These are phyloP conservation scores for Erythrobasidium hasegawianum DNA, from an alignment of 1,284 basidiomycete species.

Conservation along the genomic window DNA sequence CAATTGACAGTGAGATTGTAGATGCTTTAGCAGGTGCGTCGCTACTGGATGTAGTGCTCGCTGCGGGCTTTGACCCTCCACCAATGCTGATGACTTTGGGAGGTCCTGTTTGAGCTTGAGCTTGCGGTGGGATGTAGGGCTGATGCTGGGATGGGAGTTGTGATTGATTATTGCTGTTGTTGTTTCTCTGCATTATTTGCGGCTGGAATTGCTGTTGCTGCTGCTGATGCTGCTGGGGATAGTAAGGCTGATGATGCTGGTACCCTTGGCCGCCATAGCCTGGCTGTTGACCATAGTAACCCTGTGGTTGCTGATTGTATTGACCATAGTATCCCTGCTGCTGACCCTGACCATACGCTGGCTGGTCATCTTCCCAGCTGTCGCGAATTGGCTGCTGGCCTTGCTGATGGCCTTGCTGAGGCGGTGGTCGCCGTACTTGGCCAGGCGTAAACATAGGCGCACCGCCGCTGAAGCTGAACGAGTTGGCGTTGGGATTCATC, in stretches of 20 bases:
- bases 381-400: not conserved
- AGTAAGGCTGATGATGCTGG: conserved; percentile 43
- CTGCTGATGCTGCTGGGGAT: conserved; percentile 33
- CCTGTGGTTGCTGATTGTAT: conserved; percentile 11
- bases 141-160: conserved; percentile 37
- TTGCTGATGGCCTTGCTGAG: conserved; percentile 36
- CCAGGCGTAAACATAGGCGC: conserved; percentile 37
- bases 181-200: conserved; percentile 39
- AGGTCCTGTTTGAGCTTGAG: conserved; percentile 39
- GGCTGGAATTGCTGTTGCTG: conserved; percentile 38
- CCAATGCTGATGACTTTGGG: conserved; percentile 43
- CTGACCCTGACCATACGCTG: not conserved
- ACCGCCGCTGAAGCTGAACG: conserved; percentile 42
- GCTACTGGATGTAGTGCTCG: conserved; percentile 34
- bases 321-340: conserved; percentile 30
- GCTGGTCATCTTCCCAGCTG: conserved; percentile 9
- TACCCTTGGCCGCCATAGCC: conserved; percentile 39
- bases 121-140: conserved; percentile 42
- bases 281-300: conserved; percentile 36
- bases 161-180: conserved; percentile 41
- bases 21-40: conserved; percentile 26
- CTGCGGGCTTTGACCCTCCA: conserved; percentile 40
- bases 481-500: conserved; percentile 43
- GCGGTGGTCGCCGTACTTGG: conserved; percentile 38
- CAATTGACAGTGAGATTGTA: conserved; percentile 27